Percentiles rank a stretch among this genome's conserved stretches.
Evolutionary conservation across 805 yeast genomes (phyloP).

Genomic region (Candida koratica): DNA sequence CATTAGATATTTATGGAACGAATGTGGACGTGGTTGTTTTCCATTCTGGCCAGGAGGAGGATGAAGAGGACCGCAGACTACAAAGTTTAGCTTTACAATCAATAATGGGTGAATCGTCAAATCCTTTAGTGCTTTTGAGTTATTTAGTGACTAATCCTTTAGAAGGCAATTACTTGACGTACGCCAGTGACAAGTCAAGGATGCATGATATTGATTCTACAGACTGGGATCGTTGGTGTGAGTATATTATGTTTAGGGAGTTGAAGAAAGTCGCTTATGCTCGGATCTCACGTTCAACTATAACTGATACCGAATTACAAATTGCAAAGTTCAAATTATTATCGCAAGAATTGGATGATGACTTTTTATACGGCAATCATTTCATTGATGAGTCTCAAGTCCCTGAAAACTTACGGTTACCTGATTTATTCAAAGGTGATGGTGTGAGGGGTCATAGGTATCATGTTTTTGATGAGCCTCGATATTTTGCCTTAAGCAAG

Average conservation of each 20-base stretch:
- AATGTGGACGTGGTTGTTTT: conserved; percentile 89
- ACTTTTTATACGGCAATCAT: conserved; percentile 50
- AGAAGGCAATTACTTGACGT: conserved; percentile 87
- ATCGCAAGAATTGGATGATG: conserved; percentile 25
- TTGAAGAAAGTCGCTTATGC: conserved; percentile 90
- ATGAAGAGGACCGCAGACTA: conserved; percentile 84
- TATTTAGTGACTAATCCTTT: conserved; percentile 86
- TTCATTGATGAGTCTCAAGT: conserved; percentile 55
- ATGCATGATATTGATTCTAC: conserved; percentile 91
- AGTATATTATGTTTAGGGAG: conserved; percentile 85
- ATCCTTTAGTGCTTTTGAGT: conserved; percentile 84
- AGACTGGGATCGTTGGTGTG: conserved; percentile 99
- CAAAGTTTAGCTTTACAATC: conserved; percentile 75
- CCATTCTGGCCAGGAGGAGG: conserved; percentile 98
- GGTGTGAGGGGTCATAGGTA: conserved; percentile 92
- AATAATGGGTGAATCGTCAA: conserved; percentile 74
- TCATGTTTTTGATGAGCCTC: conserved; percentile 93
- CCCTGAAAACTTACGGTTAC: conserved; percentile 66
- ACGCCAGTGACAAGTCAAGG: conserved; percentile 77
- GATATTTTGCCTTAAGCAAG: conserved; percentile 52
- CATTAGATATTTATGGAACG: conserved; percentile 85
- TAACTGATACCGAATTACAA: conserved; percentile 96
- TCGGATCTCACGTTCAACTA: conserved; percentile 85
- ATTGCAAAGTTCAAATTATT: conserved; percentile 82
- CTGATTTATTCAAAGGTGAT: conserved; percentile 73